Conservation (phyloP, 139 green algal genomes). For the Closterium sp. region DNA sequence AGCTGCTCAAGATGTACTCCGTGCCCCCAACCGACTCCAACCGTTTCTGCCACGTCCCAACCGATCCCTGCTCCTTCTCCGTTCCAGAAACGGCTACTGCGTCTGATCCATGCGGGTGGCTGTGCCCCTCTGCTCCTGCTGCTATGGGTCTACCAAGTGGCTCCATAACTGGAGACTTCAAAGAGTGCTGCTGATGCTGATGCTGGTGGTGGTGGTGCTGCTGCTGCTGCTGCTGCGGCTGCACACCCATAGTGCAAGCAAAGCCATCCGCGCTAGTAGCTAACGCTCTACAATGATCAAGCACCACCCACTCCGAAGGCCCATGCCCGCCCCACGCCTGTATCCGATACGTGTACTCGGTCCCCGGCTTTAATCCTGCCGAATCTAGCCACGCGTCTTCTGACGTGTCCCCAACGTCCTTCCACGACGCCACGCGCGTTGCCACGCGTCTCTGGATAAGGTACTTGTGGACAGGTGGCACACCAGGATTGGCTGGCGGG, state of each 20-base stretch:
- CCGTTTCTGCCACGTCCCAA: neutral
- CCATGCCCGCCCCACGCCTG: conserved; percentile 43
- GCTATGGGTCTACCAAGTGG: neutral
- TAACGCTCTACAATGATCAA: conserved; percentile 12
- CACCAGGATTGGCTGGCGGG: conserved; percentile 3
- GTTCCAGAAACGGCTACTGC: neutral
- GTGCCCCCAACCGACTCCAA: neutral
- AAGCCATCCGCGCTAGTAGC: neutral
- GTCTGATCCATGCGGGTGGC: neutral
- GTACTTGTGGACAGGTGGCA: conserved; percentile 48
- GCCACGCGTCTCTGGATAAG: conserved; percentile 23
- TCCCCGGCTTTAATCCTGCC: neutral
- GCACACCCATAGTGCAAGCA: neutral
- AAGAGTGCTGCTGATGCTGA: neutral
- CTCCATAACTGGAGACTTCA: neutral
- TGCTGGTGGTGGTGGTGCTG: neutral
- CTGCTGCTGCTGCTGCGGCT: neutral
- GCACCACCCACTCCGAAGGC: conserved; percentile 19
- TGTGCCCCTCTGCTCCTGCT: neutral
- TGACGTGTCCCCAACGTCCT: conserved; percentile 16
- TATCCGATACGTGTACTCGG: conserved; percentile 36
- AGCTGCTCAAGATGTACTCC: neutral
- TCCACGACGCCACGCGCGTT: conserved; percentile 15
- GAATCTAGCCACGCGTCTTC: conserved; percentile 38
- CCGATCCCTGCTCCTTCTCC: neutral